Base-by-base conservation (phyloP, 495 filamentous ascomycete genomes). In the Aspergillus kassunensis region DNA sequence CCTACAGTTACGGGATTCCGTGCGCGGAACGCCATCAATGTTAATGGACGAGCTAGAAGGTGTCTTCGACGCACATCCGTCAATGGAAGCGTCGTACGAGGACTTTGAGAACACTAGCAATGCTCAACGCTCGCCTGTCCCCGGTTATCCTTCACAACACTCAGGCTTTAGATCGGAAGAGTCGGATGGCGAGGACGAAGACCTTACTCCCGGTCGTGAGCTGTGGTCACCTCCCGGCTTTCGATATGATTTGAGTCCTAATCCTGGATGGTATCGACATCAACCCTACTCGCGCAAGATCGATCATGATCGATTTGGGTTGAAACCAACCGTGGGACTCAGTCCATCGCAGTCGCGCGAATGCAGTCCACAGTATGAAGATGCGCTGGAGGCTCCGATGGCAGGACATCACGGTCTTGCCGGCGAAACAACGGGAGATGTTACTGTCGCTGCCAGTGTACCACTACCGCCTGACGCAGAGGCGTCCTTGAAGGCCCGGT, bases 151-250 rank as follows among this genome's bases (percentile, higher is more conserved):
- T 13, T 85, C 84, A 21, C 80, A 86, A 63, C 86, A 88, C 71
- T 90, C 86, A 40, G 88, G 85, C 36, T 90, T 89, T 73, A 80
- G 83, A 59, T 86, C 80, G 6, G 81, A 82, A 44, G 76, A 81
- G 36, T 82, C 80, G 25, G 79, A 81, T 53, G 59, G 51, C 27
- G 72, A 72, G 36, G 55, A 71, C 2, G 68, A 67, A 6, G 71
- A 75, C 13, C 67, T 71, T 11, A 62, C 58, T 1, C 57, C 63
- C 3, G 49, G 55, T 34, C 48, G 43, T 19, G 76, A 74, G 16
- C 76, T 73, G 33, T 85, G 80, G 79, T 79, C 79, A 36, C 84
- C 84, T 27, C 84, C 84, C 0, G 80, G 78, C 3, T 79, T 72
- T 41, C 65, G 80, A 66, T 75, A 79, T 57, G 71, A 76, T 33